Evolutionary conservation across 805 yeast species (phyloP).

Genomic region (Saturnispora hagleri): DNA sequence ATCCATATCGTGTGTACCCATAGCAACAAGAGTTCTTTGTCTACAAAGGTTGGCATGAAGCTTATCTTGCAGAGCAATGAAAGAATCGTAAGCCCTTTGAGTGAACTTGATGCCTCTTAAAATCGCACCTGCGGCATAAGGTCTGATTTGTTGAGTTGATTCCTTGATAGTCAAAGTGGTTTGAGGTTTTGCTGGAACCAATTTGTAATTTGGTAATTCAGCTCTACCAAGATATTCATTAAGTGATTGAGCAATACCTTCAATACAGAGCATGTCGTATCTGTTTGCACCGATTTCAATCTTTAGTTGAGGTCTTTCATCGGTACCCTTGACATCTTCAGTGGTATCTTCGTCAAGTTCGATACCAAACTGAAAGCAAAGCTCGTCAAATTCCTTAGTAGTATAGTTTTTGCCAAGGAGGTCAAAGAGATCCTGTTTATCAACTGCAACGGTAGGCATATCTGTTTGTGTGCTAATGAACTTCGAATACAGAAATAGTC

Average conservation of each 20-base stretch:
- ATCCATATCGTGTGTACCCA: constrained; percentile 95
- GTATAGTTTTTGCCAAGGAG: constrained; percentile 62
- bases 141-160: constrained; percentile 70
- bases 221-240: constrained; percentile 77
- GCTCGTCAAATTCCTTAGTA: constrained; percentile 89
- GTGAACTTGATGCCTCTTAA: constrained; percentile 76
- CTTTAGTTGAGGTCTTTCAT: constrained; percentile 92
- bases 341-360: constrained; percentile 97
- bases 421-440: constrained; percentile 83
- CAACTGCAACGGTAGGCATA: constrained; percentile 97
- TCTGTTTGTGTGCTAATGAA: constrained; percentile 8
- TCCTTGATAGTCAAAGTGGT: constrained; percentile 62
- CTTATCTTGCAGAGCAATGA: constrained; percentile 93
- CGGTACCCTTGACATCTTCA: constrained; percentile 56
- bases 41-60: constrained; percentile 93
- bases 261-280: constrained; percentile 96
- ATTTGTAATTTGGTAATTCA: constrained; percentile 56
- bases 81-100: constrained; percentile 82
- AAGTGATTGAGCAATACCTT: constrained; percentile 93
- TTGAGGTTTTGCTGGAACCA: constrained; percentile 53
- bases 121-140: constrained; percentile 92
- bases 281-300: constrained; percentile 98
- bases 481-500: background rate
- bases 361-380: constrained; percentile 95
- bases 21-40: constrained; percentile 93